Conservation (phyloP, 768 basidiomycete genomes). For the Lentinula edodes region DNA sequence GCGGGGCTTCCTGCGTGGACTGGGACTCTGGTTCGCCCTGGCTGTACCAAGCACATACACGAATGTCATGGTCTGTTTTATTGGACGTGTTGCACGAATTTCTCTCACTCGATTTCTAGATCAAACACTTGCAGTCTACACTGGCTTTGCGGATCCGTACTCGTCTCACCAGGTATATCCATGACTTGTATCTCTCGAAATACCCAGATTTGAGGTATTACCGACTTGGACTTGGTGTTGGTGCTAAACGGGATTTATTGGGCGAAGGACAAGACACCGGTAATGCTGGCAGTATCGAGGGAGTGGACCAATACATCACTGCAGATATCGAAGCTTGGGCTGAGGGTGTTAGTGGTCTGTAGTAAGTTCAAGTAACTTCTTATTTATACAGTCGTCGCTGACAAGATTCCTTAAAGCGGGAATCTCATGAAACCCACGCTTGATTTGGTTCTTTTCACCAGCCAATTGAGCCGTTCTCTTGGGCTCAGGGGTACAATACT, state of each 20-base stretch:
- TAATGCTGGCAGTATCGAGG: slow-evolving; percentile 34
- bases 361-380: slow-evolving; percentile 49
- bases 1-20: slow-evolving; percentile 72
- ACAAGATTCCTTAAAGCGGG: slow-evolving; percentile 44
- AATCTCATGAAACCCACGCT: slow-evolving; percentile 91
- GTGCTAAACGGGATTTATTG: background rate
- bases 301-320: slow-evolving; percentile 89
- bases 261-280: slow-evolving; percentile 7
- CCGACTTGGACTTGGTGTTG: slow-evolving; percentile 33
- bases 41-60: slow-evolving; percentile 94
- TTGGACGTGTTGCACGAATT: background rate
- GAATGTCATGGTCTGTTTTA: slow-evolving; percentile 74
- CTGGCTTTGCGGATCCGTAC: slow-evolving; percentile 80
- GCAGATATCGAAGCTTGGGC: slow-evolving; percentile 89
- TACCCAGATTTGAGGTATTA: slow-evolving; percentile 70
- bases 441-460: slow-evolving; percentile 88
- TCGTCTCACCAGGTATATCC: slow-evolving; percentile 82
- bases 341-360: slow-evolving; percentile 78
- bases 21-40: slow-evolving; percentile 84
- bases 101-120: slow-evolving; percentile 37
- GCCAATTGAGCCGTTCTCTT: slow-evolving; percentile 81
- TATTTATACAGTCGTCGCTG: background rate
- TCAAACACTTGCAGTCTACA: slow-evolving; percentile 84
- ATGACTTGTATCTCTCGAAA: slow-evolving; percentile 86
- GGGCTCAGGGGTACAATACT: slow-evolving; percentile 80